These are phyloP conservation scores for Asclepias syriaca DNA, from an alignment of 257 asterid species.

Conservation along the genomic window DNA sequence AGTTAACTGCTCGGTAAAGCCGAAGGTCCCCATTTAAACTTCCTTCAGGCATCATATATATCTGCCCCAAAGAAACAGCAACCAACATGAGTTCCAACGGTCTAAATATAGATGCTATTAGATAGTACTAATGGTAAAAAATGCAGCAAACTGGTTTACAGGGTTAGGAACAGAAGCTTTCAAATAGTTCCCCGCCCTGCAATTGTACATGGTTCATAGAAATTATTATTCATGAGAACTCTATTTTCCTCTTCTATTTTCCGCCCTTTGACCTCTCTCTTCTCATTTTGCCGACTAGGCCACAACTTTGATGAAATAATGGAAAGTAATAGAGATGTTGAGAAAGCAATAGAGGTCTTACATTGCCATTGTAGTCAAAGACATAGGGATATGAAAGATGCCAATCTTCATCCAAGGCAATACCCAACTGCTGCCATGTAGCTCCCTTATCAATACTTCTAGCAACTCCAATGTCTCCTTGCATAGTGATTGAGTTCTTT, in stretches of 20 bases:
- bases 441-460: slow-evolving; percentile 76
- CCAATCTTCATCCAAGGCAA: slow-evolving; percentile 91
- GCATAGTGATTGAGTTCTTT: slow-evolving; percentile 78
- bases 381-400: slow-evolving; percentile 95
- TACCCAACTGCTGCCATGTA: slow-evolving; percentile 89
- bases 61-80: slow-evolving; percentile 34
- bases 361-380: slow-evolving; percentile 77
- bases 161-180: background rate
- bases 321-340: background rate
- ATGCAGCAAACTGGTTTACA: background rate
- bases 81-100: background rate
- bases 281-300: background rate
- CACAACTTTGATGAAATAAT: background rate
- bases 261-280: background rate
- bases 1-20: slow-evolving; percentile 72
- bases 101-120: background rate
- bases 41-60: slow-evolving; percentile 96
- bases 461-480: slow-evolving; percentile 97
- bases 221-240: background rate
- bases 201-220: background rate
- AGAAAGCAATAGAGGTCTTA: slow-evolving; percentile 31
- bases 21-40: slow-evolving; percentile 87
- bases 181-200: background rate
- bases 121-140: background rate
- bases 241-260: background rate